Base-by-base conservation (phyloP, 2,329 filamentous ascomycete genomes). In the Colletotrichum siamense region DNA sequence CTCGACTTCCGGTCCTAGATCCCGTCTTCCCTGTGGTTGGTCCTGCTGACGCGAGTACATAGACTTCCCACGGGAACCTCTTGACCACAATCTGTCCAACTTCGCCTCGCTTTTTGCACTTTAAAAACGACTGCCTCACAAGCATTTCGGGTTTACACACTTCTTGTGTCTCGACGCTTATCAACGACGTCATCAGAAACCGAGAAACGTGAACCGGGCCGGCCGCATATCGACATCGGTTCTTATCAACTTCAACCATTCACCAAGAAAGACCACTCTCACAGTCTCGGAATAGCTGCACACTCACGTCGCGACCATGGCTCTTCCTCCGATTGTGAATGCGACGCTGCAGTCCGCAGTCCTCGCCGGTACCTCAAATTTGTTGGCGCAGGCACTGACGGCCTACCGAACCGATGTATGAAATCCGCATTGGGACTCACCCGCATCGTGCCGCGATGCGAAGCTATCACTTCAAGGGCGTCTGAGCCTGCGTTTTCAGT, bases 331-430 rank as follows among this genome's bases (percentile, higher is more conserved):
- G 6, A 89, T 95, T 61, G 82, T 92, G 30, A 87, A 84, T 68
- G 91, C 91, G 36, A 94, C 92, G 7, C 79, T 94, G 66, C 94
- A 96, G 85, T 91, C 93, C 24, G 91, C 91, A 26, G 82, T 92
- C 36, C 88, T 96, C 44, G 91, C 90, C 77, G 91, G 91, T 66
- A 86, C 93, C 18, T 95, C 94, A 77, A 96, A 95, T 81, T 82
- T 96, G 30, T 85, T 96, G 64, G 95, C 94, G 12, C 95, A 97
- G 84, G 86, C 88, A 73, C 90, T 97, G 76, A 89, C 89, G 9
- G 90, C 93, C 9, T 93, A 93, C 80, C 90, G 89, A 80, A 84
- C 85, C 55, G 86, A 90, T 80, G 94, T 94, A 87, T 77, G 87
- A 70, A 71, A 61, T 8, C 69, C 65, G 52, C 44, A n/a, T 22